Percentiles rank a stretch among this genome's conserved stretches.
Conservation (phyloP, 176 grass and related monocot species). For the Alloteropsis semialata region DNA sequence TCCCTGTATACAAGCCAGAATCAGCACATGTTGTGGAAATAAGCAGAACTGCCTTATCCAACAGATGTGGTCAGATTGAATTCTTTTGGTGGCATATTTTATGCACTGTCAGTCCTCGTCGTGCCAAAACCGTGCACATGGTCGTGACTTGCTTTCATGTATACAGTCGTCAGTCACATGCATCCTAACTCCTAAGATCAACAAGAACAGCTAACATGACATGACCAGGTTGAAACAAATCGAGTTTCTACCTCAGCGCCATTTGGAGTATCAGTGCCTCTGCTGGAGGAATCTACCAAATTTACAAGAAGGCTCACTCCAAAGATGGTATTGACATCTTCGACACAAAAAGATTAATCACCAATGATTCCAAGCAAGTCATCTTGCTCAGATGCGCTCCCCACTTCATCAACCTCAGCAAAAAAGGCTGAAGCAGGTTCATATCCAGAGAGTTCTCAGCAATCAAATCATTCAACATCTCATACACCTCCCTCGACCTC, state of each 20-base stretch:
- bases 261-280: conserved; percentile 2
- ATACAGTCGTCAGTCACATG: background rate
- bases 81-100: background rate
- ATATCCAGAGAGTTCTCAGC: conserved; percentile 53
- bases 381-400: conserved; percentile 27
- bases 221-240: background rate
- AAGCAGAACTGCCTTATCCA: background rate
- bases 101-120: background rate
- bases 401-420: conserved; percentile 42
- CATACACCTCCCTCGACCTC: conserved; percentile 57
- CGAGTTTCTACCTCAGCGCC: background rate
- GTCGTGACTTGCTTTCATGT: background rate
- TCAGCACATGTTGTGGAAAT: background rate
- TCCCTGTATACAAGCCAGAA: background rate
- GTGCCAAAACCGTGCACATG: background rate
- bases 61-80: background rate
- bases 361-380: conserved; percentile 12
- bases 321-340: conserved; percentile 9
- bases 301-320: background rate
- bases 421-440: conserved; percentile 37
- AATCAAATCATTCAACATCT: conserved; percentile 64
- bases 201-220: conserved; percentile 23
- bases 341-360: conserved; percentile 9
- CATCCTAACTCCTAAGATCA: conserved; percentile 6
- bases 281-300: background rate